Evolutionary conservation across 345 rosid species (phyloP), one percentile per base, ranked within the genome.

Genomic region (Garcia nutans): DNA sequence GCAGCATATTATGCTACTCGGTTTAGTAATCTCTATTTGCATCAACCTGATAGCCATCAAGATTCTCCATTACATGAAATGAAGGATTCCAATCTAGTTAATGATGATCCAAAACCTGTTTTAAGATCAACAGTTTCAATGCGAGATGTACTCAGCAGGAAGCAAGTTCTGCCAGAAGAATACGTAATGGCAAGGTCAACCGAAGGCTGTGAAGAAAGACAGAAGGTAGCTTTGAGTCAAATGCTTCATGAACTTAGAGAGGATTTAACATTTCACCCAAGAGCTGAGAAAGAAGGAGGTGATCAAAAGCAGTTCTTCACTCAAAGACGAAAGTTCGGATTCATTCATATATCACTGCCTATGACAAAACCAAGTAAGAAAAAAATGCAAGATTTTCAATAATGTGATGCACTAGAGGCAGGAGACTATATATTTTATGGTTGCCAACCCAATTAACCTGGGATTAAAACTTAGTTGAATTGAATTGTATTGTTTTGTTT

Each of bases 91-190:
- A 80, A 70, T 44, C 63, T 80, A 37, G 68, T 56, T 4, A 72
- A 65, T 3, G 82, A 84, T 19, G 86, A 80, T 28, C 76, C 86
- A 6, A 91, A 82, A 81, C 93, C 94, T 11, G 85, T 85, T 71
- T 12, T 86, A 31, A 90, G 85, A 83, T 73, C 97, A 61, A 89
- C 89, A 2, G 89, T 96, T 78, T 96, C 99, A 10, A 96, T 96
- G 98, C 85, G 97, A 9, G 97, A 96, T 74, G 86, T 96, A n/a
- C 88, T 96, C 24, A 88, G 91, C 84, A 87, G 88, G 82, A 93
- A 93, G 85, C 99, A 90, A 82, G 84, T 85, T 60, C 66, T 50
- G 54, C 79, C 89, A 0, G 87, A 89, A 68, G 91, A 89, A 24
- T 84, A 77, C 72, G 85, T 57, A 10, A 75, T 78, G 55, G 86